Evolutionary conservation across 108 stramenopile genomes (phyloP).

Genomic region (Conticribra weissflogii): DNA sequence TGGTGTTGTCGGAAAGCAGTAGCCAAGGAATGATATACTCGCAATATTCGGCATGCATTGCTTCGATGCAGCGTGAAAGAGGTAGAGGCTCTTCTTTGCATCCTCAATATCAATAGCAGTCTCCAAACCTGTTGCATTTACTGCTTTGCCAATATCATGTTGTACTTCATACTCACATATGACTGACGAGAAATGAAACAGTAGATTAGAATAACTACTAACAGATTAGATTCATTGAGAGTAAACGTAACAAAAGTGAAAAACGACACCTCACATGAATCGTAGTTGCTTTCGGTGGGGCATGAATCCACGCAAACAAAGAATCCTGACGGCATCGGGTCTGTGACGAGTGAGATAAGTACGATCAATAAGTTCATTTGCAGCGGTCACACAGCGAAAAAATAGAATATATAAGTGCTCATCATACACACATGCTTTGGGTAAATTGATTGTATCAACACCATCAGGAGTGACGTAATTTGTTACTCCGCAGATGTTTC

Average conservation of each 20-base stretch:
- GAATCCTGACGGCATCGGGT: slow-evolving; percentile 39
- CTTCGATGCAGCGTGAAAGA: slow-evolving; percentile 25
- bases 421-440: slow-evolving; percentile 20
- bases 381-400: too few species aligned
- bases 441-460: slow-evolving; percentile 28
- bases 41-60: slow-evolving; percentile 28
- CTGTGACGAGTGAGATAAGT: too few species aligned
- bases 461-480: slow-evolving; percentile 36
- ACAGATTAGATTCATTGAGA: too few species aligned
- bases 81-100: slow-evolving; percentile 23
- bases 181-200: slow-evolving; percentile 4
- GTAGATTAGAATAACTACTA: too few species aligned
- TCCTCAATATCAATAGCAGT: not conserved
- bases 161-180: slow-evolving; percentile 52
- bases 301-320: slow-evolving; percentile 38
- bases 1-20: slow-evolving; percentile 14
- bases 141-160: slow-evolving; percentile 23
- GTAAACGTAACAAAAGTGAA: too few species aligned
- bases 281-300: slow-evolving; percentile 21
- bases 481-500: slow-evolving; percentile 74
- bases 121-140: slow-evolving; percentile 9
- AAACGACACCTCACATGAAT: slow-evolving; percentile 6
- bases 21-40: slow-evolving; percentile 19
- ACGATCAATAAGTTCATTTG: too few species aligned
- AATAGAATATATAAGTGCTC: too few species aligned